Evolutionary conservation across 805 yeast species (phyloP), one percentile per base, ranked within the genome.

Genomic region (Kockiozyma suomiensis): DNA sequence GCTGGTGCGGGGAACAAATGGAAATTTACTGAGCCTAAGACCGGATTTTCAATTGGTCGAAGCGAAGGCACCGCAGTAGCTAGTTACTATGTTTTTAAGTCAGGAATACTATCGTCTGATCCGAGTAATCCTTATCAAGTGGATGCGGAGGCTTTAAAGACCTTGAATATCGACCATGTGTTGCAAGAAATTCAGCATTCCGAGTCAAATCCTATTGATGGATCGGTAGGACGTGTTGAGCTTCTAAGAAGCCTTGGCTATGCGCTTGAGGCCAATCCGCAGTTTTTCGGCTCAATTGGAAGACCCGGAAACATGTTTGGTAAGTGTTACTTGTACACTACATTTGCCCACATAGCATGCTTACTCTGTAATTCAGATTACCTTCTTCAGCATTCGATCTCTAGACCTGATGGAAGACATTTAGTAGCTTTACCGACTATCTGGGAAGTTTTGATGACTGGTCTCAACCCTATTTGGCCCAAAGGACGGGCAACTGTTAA

Each of bases 1-100:
- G 88, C 88, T 3, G 89, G 89, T 23, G 88, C 88, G 0, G 89
- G 88, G 19, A 80, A 82, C 55, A 67, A 65, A 8, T 85, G 89
- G 89, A 70, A 68, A 43, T 85, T 75, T 66, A 66, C 61, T 1
- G 86, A 83, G 60, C 59, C 67, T 1, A 72, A 59, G 0, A 68
- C 75, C 1, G 73, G 71, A 4, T 68, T 64, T 7, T 69, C 70
- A 41, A 70, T 70, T 49, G 72, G 72, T 32, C 76, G 89, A 69
- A 80, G 85, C 13, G 89, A 85, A 72, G 89, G 89, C 2, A 73
- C 84, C 52, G 89, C 88, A 3, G 80, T 85, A 48, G 87, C 85
- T 0, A 78, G 85, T 17, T 75, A 80, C 56, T 76, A 83, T 66
- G 75, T 84, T 81, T 85, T 84, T 68, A 71, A 72, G 8, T 67